Percentiles rank a stretch among this genome's conserved stretches.
phyloP scores from a whole-genome alignment of 148 eudicot species.

The Dianthus caryophyllus region DNA sequence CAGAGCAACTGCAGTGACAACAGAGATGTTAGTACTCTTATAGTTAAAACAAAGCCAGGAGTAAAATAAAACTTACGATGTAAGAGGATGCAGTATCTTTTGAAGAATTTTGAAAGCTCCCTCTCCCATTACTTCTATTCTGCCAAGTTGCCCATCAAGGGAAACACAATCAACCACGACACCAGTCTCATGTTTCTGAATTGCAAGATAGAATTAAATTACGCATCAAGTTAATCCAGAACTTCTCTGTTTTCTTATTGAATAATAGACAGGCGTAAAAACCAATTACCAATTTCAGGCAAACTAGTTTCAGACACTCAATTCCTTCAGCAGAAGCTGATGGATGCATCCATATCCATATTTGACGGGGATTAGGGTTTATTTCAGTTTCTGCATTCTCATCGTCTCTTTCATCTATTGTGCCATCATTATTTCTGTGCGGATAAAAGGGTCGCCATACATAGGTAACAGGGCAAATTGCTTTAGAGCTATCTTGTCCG shows the following conservation, averaged over 20 bases:
- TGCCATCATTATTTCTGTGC: constrained; percentile 17
- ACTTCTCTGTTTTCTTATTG: not conserved
- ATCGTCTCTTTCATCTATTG: constrained; percentile 18
- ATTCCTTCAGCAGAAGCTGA: constrained; percentile 65
- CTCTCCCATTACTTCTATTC: constrained; percentile 72
- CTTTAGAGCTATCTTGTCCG: constrained; percentile 31
- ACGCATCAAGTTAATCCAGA: not conserved
- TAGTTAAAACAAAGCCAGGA: not conserved
- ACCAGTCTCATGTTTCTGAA: constrained; percentile 50
- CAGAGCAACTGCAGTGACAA: constrained; percentile 36
- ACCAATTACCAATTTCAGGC: constrained; percentile 51
- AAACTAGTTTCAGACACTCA: constrained; percentile 49
- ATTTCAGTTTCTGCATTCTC: constrained; percentile 15
- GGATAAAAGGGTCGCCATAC: constrained; percentile 60
- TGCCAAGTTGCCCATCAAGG: constrained; percentile 73
- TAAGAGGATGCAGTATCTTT: constrained; percentile 56
- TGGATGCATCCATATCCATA: constrained; percentile 92
- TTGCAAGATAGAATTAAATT: constrained; percentile 8
- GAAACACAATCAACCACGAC: constrained; percentile 45
- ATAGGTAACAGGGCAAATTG: constrained; percentile 75
- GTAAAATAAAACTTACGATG: constrained; percentile 36
- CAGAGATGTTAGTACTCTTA: not conserved
- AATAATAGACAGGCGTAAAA: too few species aligned
- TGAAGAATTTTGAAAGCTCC: constrained; percentile 55
- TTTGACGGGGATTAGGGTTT: constrained; percentile 31